Evolutionary conservation across 495 filamentous ascomycete genomes (phyloP).

Genomic region (Podospora conica): DNA sequence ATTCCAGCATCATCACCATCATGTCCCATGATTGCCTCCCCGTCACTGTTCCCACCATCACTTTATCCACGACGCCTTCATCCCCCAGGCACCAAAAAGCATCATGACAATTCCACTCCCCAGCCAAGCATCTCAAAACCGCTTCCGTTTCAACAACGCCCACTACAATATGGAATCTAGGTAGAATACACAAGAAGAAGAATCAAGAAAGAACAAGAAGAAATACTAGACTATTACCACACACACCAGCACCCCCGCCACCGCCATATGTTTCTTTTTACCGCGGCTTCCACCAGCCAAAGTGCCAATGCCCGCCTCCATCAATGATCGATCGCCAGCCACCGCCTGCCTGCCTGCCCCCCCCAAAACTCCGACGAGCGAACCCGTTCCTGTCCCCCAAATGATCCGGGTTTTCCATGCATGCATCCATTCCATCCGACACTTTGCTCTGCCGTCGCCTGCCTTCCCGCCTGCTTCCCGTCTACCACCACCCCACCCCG

Average conservation of each 20-base stretch:
- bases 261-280: not conserved
- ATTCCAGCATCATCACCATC: too few species aligned
- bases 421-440: not conserved
- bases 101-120: not conserved
- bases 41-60: too few species aligned
- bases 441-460: not conserved
- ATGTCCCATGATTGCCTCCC: too few species aligned
- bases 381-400: not conserved
- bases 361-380: not conserved
- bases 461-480: not conserved
- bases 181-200: not conserved
- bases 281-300: not conserved
- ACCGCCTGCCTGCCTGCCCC: not conserved
- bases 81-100: too few species aligned
- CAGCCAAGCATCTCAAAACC: not conserved
- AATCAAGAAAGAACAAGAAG: not conserved
- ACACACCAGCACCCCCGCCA: not conserved
- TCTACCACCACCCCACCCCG: not conserved
- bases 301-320: not conserved
- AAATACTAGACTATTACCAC: not conserved
- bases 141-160: not conserved
- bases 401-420: not conserved
- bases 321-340: not conserved
- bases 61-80: too few species aligned
- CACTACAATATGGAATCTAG: not conserved